Base-by-base conservation (phyloP, 1,284 basidiomycete genomes). In the Papiliotrema nemorosa region DNA sequence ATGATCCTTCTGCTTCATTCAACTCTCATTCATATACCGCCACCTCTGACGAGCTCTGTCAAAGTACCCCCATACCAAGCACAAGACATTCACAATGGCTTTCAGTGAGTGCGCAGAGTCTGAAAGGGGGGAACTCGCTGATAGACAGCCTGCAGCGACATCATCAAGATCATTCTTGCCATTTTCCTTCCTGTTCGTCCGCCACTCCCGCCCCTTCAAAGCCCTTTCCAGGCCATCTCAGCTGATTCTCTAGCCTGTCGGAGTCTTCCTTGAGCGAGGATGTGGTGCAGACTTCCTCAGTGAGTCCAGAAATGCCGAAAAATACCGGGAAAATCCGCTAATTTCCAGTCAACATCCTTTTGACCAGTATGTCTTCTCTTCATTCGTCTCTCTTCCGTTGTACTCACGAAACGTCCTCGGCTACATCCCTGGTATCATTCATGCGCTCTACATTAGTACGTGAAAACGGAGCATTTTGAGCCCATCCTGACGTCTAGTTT, bases 241-340 rank as follows among this genome's bases (percentile, higher is more conserved):
- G 25, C 33, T 38, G 22, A 38, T 24, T 3, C 16, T 10, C 18
- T 48, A 62, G 59, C 67, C 67, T 53, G 53, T 70, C 31, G 68
- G 68, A 58, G 68, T 70, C 46, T 70, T 70, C 68, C 65, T 70
- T 33, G 68, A 70, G 62, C 59, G 65, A 50, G 68, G 68, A 43
- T 70, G 68, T 52, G 54, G 54, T 39, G 63, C 61, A 27, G 66
- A 68, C 50, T 53, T 70, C 48, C 57, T 70, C 45, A 66, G 52
- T 54, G 39, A 52, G 49, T 51, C 14, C n/a, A 14, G 6, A 3
- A 12, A 3, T 41, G 10, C 13, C 20, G 16, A 9, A n/a, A 24
- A 10, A n/a, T 7, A 36, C 22, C 35, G 16, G 40, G 9, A 26
- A 22, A 6, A 20, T 41, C 26, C 26, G 37, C 33, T 37, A 5